phyloP scores from a whole-genome alignment of 176 grass and related monocot species.

The Oryza meyeriana region DNA sequence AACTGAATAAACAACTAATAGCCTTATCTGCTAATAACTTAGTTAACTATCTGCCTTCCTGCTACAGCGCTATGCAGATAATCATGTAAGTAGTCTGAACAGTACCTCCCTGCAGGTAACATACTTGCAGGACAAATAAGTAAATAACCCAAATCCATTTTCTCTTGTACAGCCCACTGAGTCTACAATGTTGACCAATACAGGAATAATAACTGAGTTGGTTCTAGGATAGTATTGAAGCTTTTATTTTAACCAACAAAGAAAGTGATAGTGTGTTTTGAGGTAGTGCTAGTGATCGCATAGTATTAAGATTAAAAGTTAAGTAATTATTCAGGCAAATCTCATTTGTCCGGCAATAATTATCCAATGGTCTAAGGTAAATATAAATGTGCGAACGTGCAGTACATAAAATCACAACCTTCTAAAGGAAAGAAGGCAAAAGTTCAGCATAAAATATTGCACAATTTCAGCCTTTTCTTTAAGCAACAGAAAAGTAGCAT shows the following conservation, averaged over 20 bases:
- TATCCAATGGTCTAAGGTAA: background rate
- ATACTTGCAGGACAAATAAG: background rate
- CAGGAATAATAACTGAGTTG: too few species aligned
- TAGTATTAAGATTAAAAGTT: background rate
- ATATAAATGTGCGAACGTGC: background rate
- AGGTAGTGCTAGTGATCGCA: background rate
- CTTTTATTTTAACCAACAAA: background rate
- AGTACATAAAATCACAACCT: background rate
- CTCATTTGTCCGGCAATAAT: background rate
- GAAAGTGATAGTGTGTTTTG: background rate
- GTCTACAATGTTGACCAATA: background rate
- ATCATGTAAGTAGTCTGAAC: background rate
- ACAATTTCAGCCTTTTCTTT: background rate
- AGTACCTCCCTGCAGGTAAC: background rate
- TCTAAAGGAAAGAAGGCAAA: background rate
- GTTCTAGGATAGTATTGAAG: background rate
- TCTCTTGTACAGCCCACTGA: background rate
- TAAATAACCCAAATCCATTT: background rate
- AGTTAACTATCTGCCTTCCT: background rate
- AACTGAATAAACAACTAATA: background rate
- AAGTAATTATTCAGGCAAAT: background rate
- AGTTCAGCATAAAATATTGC: background rate
- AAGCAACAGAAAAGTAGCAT: background rate
- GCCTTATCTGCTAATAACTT: background rate
- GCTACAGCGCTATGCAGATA: background rate